Percentiles rank a stretch among this genome's conserved stretches.
phyloP scores from a whole-genome alignment of 768 basidiomycete species.

The Nidularia sp. region DNA sequence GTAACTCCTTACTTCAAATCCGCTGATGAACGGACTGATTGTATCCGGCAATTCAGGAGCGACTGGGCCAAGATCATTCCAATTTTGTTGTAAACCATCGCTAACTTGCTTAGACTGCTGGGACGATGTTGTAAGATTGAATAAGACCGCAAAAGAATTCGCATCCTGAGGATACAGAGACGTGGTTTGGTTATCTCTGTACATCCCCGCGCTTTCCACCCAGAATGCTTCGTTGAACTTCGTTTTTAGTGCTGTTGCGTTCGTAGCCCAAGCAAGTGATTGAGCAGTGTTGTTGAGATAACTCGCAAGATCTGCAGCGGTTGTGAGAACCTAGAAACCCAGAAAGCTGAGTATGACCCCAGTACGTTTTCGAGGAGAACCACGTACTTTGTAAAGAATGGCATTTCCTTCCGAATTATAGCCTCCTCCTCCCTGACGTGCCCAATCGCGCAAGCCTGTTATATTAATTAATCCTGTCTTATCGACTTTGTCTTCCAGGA shows the following conservation, averaged over 20 bases:
- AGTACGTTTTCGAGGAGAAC: neutral
- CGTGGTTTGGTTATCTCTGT: conserved; percentile 50
- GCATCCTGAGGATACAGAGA: conserved; percentile 54
- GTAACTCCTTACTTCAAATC: conserved; percentile 42
- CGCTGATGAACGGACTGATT: conserved; percentile 55
- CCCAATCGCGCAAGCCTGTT: conserved; percentile 57
- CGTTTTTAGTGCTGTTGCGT: conserved; percentile 45
- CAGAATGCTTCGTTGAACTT: conserved; percentile 51
- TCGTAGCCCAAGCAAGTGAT: conserved; percentile 31
- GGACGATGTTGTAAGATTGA: conserved; percentile 39
- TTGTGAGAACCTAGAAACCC: conserved; percentile 39
- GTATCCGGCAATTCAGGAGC: conserved; percentile 56
- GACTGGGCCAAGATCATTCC: conserved; percentile 49
- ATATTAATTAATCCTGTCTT: conserved; percentile 47
- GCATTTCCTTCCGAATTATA: conserved; percentile 56
- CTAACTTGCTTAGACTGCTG: conserved; percentile 39
- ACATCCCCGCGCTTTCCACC: conserved; percentile 43
- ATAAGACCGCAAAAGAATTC: conserved; percentile 52
- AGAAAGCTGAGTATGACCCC: neutral
- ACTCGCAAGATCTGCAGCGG: conserved; percentile 38
- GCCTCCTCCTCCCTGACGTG: conserved; percentile 49
- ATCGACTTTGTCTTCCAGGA: conserved; percentile 49
- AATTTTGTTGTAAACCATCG: conserved; percentile 42
- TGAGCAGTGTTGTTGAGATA: conserved; percentile 29
- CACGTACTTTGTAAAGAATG: conserved; percentile 39